Evolutionary conservation across 345 rosid species (phyloP), one percentile per base, ranked within the genome.

Genomic region (Pugionium dolabratum): DNA sequence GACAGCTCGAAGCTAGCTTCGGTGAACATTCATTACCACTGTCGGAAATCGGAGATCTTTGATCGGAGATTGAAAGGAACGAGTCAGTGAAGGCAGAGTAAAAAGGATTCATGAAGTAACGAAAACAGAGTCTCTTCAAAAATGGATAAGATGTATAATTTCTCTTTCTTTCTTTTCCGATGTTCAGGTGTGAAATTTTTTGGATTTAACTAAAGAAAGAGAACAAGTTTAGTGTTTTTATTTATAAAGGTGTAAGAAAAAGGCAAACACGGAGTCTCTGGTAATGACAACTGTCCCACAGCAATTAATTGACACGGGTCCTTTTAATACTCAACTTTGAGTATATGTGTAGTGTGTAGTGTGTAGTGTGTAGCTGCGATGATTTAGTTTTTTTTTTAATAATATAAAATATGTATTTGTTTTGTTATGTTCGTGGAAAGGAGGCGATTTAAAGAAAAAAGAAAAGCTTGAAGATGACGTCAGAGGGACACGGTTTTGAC

Each of bases 1-100:
- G 98, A 66, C 76, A 50, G 6, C 83, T 75, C 3, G 96, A 81
- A 6, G 97, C 97, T 37, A 93, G 5, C 67, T 80, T 69, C 5
- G 76, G 76, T 1, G 76, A 73, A 44, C 61, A 58, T 54, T 66
- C 77, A n/a, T 77, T 62, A 7, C 85, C 81, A 47, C 78, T 84
- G 2, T 73, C 90, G 1, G 90, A 91, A 50, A 79, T 72, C 2
- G 66, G 71, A 9, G 78, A 64, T 1, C 74, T 42, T 8, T 74
- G 3, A 4, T 82, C 82, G 0, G 91, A 66, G 1, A 48, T 27
- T 1, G 89, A 26, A 27, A 66, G 62, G 1, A 66, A 73, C 2
- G 72, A 54, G 45, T 73, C 77, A 30, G 77, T 31, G 36, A 50
- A 65, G 2, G 70, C 3, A 0, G 71, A 36, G 25, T 48, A 7